phyloP scores from a whole-genome alignment of 305 asterid species.

The Fraxinus velutina region DNA sequence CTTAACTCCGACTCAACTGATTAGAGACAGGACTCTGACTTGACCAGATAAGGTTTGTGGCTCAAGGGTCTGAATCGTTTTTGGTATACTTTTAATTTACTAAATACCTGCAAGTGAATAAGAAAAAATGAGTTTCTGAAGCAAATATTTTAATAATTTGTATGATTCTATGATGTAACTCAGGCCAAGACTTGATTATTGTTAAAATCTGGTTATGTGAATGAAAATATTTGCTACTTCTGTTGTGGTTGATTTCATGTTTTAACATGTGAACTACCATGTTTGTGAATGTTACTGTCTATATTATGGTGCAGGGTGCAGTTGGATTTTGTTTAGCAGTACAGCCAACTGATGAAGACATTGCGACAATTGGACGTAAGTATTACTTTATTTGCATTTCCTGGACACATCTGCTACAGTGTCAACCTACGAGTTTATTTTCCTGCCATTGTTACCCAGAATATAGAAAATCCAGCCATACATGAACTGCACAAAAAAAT shows the following conservation, averaged over 20 bases:
- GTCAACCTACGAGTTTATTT: constrained; percentile 6
- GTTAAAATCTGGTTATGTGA: not conserved
- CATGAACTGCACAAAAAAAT: not conserved
- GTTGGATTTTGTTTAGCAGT: constrained; percentile 84
- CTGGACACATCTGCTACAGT: constrained; percentile 13
- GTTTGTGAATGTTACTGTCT: constrained; percentile 11
- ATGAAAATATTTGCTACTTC: constrained; percentile 4
- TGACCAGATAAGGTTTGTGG: not conserved
- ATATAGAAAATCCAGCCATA: constrained; percentile 7
- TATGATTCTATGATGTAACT: not conserved
- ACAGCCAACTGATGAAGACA: constrained; percentile 44
- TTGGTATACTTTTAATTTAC: not conserved
- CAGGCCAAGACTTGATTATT: constrained; percentile 2
- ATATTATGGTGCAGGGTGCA: constrained; percentile 55
- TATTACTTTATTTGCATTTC: constrained; percentile 17
- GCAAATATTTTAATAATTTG: not conserved
- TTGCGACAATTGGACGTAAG: constrained; percentile 89
- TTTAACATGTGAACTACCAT: constrained; percentile 7
- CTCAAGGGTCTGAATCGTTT: not conserved
- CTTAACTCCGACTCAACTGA: not conserved
- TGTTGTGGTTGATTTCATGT: constrained; percentile 18
- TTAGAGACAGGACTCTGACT: not conserved
- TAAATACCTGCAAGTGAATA: not conserved
- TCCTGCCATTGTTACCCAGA: constrained; percentile 10
- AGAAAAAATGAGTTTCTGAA: not conserved